A percentile compares a stretch with the other conserved stretches of the same genome.
Evolutionary conservation across 352 stramenopile genomes (phyloP).

Genomic region (Globisporangium camurandrum): DNA sequence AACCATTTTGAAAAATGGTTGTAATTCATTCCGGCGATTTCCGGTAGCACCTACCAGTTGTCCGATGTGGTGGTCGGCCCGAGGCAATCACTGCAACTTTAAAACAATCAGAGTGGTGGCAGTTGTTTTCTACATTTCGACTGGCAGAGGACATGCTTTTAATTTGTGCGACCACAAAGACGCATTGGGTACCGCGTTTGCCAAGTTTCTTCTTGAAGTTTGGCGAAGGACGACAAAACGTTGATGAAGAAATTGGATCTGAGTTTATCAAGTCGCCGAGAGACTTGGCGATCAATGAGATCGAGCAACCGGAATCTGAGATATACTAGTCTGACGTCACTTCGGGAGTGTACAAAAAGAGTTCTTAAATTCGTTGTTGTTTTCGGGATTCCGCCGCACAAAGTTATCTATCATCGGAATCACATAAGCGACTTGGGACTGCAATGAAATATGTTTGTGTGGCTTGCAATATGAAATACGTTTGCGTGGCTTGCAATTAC

Average conservation of each 20-base stretch:
- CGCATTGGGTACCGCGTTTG: not conserved
- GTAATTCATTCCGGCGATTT: conserved; percentile 19
- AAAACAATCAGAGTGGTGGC: conserved; percentile 4
- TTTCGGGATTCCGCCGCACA: no score
- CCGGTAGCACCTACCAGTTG: conserved; percentile 16
- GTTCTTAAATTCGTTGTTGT: conserved; percentile 65
- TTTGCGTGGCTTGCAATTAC: no score
- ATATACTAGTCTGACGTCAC: conserved; percentile 89
- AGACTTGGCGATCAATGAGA: conserved; percentile 97
- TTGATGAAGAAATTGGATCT: not conserved
- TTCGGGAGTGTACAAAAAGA: conserved; percentile 77
- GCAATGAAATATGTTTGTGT: no score
- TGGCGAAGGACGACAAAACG: not conserved
- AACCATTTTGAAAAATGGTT: conserved; percentile 20
- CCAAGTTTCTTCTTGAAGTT: not conserved
- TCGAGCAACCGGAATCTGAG: conserved; percentile 94
- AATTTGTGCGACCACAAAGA: not conserved
- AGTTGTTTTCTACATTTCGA: not conserved
- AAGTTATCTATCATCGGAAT: no score
- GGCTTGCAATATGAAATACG: no score
- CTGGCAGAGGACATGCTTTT: not conserved
- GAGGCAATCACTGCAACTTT: conserved; percentile 14
- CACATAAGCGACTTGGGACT: no score
- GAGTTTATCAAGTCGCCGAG: conserved; percentile 41
- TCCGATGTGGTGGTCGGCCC: not conserved